Evolutionary conservation across 257 asterid species (phyloP).

Genomic region (Cynanchum wilfordii): DNA sequence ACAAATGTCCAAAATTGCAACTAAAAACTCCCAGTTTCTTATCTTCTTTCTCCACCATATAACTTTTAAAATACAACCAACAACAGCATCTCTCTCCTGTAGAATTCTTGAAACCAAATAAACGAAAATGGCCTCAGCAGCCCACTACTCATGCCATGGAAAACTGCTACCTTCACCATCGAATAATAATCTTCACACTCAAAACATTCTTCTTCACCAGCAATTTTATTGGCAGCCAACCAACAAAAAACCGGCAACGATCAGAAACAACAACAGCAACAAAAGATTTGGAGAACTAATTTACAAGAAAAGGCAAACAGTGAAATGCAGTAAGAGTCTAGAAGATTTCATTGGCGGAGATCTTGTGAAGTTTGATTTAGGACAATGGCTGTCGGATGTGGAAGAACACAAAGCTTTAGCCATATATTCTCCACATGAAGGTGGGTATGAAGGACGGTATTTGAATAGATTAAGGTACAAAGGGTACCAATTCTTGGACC

Average conservation of each 20-base stretch:
- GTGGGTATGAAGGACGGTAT: conserved; percentile 86
- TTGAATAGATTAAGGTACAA: conserved; percentile 53
- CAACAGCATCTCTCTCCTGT: not conserved
- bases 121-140: not conserved
- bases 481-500: conserved; percentile 80
- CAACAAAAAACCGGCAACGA: not conserved
- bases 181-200: not conserved
- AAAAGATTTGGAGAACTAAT: not conserved
- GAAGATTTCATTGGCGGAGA: conserved; percentile 86
- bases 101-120: too few species aligned
- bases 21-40: not conserved
- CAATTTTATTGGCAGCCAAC: not conserved
- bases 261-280: not conserved
- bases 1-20: too few species aligned
- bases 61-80: not conserved
- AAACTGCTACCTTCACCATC: not conserved
- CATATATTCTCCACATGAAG: conserved; percentile 83
- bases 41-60: conserved; percentile 9
- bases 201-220: not conserved
- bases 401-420: conserved; percentile 88
- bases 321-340: conserved; percentile 36
- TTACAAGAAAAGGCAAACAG: conserved; percentile 3
- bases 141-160: not conserved
- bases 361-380: conserved; percentile 55
- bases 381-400: conserved; percentile 69